A percentile compares a stretch with the other conserved stretches of the same genome.
phyloP scores from a whole-genome alignment of 176 grass and related monocot genomes.

The Oryza nivara region DNA sequence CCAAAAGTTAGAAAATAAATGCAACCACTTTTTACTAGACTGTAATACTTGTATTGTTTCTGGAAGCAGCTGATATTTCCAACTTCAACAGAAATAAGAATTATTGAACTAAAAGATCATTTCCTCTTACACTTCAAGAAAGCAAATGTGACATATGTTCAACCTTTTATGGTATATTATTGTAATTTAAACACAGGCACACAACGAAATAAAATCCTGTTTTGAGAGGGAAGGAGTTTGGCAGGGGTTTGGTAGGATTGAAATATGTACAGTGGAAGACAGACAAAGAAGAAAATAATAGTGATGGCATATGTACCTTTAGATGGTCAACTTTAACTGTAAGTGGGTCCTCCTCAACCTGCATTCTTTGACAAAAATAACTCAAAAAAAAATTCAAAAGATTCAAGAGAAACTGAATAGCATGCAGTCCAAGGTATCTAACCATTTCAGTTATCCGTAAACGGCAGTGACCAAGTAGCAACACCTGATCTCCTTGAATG shows the following conservation, averaged over 20 bases:
- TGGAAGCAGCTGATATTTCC: neutral
- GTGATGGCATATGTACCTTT: constrained; percentile 46
- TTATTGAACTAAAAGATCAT: neutral
- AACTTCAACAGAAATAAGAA: constrained; percentile 14
- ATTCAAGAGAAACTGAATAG: constrained; percentile 26
- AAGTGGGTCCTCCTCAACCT: constrained; percentile 71
- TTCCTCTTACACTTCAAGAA: neutral
- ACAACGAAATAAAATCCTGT: neutral
- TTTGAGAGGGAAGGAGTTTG: neutral
- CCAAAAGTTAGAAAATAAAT: constrained; percentile 4
- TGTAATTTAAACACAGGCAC: neutral
- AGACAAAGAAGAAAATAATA: neutral
- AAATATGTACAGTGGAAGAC: neutral
- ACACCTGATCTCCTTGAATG: constrained; percentile 58
- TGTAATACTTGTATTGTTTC: neutral
- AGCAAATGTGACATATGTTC: neutral
- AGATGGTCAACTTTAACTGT: constrained; percentile 76
- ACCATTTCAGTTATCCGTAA: constrained; percentile 65
- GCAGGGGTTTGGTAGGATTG: neutral
- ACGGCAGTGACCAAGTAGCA: constrained; percentile 60
- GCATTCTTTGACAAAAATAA: constrained; percentile 14
- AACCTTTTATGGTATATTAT: neutral
- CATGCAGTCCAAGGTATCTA: constrained; percentile 4
- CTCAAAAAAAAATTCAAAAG: neutral
- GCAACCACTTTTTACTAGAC: neutral